Evolutionary conservation across 2,329 filamentous ascomycete species (phyloP), one percentile per base, ranked within the genome.

Genomic region (Fonsecaea erecta): DNA sequence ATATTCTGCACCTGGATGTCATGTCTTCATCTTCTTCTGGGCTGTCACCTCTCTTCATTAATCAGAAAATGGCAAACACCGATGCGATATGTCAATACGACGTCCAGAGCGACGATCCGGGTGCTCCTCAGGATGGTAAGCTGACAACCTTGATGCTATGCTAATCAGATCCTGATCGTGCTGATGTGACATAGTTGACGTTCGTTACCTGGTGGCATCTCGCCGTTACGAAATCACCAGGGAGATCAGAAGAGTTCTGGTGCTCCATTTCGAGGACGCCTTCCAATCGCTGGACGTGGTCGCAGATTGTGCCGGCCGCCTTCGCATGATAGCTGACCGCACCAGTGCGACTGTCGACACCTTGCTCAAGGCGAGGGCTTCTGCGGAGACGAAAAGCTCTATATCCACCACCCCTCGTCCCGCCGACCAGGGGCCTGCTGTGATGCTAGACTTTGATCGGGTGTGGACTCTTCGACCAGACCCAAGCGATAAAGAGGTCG

Each of bases 1-100:
- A 70, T 37, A 70, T 70, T 37, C 55, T 67, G 2, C 68, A 70
- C 52, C 52, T 70, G 14, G 68, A 70, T 56, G 67, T 70, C 53
- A 70, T 70, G 68, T 68, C 64, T 11, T 69, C 68, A 1, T 34
- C 32, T 34, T 68, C 67, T 2, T 69, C 67, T 8, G 68, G 68
- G 0, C 55, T 70, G 3, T 70, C 68, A 9, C 68, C 68, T 18
- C 65, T 70, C 7, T 70, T 69, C 40, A 67, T 70, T 46, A 62
- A 70, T 53, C 64, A 69, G 37, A 69, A 64, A 40, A 68, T 70
- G 67, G 67, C 64, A 24, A 70, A 68, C 52, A 63, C 67, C 16
- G 61, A 67, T 34, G 18, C 58, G 5, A 70, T 70, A n/a, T 56
- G 30, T 35, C 61, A 59, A 18, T 67, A 66, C 43, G 66, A 70